These are phyloP conservation scores for Drechslerella dactyloides DNA, from an alignment of 2,329 filamentous ascomycete genomes.

Conservation along the genomic window DNA sequence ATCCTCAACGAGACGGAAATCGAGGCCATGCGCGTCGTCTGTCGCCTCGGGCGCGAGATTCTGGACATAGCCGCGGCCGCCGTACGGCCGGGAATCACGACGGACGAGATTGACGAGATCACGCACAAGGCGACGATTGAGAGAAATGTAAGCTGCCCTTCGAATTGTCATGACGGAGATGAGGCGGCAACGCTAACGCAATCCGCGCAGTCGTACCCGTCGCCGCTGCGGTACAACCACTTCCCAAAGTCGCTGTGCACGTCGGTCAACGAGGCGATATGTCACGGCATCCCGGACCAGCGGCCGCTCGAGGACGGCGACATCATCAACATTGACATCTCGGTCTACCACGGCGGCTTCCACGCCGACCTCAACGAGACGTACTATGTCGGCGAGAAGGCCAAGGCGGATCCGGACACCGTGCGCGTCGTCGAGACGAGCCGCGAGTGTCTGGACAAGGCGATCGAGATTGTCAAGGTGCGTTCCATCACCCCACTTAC, in stretches of 20 bases:
- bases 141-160: conserved; percentile 77
- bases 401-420: conserved; percentile 79
- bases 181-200: conserved; percentile 47
- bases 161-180: too few relatives aligned
- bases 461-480: conserved; percentile 83
- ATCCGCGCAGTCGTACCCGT: conserved; percentile 80
- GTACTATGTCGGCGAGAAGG: conserved; percentile 93
- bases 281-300: conserved; percentile 96
- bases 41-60: conserved; percentile 83
- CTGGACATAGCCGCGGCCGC: conserved; percentile 87
- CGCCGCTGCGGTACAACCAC: conserved; percentile 90
- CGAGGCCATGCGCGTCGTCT: conserved; percentile 85
- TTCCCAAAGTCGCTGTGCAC: conserved; percentile 99
- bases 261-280: conserved; percentile 95
- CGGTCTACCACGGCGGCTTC: conserved; percentile 90
- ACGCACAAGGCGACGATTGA: conserved; percentile 95
- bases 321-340: conserved; percentile 96
- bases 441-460: conserved; percentile 84
- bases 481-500: neutral
- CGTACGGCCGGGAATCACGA: conserved; percentile 87
- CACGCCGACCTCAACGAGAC: conserved; percentile 98
- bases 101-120: conserved; percentile 91
- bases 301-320: conserved; percentile 86
- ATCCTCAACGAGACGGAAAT: conserved; percentile 53
- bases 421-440: conserved; percentile 90